A percentile compares a stretch with the other conserved stretches of the same genome.
phyloP scores from a whole-genome alignment of 345 rosid species.

The Rhodamnia rubescens region DNA sequence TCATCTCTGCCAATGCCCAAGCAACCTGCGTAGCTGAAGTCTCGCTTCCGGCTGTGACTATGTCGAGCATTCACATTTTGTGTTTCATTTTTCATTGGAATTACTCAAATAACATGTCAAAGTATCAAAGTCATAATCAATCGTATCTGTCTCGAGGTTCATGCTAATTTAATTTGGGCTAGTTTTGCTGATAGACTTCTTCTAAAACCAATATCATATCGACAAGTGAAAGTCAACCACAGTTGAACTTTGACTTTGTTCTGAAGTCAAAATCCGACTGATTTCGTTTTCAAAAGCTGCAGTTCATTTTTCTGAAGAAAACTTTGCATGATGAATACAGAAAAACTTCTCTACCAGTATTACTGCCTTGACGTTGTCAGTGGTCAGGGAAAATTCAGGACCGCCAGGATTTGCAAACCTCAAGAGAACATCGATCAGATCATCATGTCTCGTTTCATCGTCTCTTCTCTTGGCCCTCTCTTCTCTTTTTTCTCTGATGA shows the following conservation, averaged over 20 bases:
- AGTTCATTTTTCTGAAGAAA: background rate
- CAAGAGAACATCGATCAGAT: constrained; percentile 14
- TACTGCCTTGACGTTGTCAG: constrained; percentile 16
- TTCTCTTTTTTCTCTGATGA: constrained; percentile 6
- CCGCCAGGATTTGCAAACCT: background rate
- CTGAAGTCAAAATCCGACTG: background rate
- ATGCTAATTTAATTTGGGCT: background rate
- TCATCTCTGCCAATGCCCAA: constrained; percentile 21
- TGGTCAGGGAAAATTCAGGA: constrained; percentile 2
- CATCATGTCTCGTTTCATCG: background rate
- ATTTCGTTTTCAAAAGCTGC: background rate
- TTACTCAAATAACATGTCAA: background rate
- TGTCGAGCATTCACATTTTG: constrained; percentile 3
- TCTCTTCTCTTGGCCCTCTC: background rate
- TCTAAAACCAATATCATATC: background rate
- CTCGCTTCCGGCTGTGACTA: constrained; percentile 17
- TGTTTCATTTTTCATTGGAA: background rate
- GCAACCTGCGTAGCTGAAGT: constrained; percentile 12
- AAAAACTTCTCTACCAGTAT: constrained; percentile 1
- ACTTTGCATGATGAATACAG: background rate
- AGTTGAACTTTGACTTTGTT: too few relatives aligned
- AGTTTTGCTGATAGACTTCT: background rate
- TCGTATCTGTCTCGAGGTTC: background rate
- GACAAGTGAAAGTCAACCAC: background rate
- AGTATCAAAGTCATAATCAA: background rate